phyloP scores from a whole-genome alignment of 768 basidiomycete genomes.

The Cyclocybe aegerita region DNA sequence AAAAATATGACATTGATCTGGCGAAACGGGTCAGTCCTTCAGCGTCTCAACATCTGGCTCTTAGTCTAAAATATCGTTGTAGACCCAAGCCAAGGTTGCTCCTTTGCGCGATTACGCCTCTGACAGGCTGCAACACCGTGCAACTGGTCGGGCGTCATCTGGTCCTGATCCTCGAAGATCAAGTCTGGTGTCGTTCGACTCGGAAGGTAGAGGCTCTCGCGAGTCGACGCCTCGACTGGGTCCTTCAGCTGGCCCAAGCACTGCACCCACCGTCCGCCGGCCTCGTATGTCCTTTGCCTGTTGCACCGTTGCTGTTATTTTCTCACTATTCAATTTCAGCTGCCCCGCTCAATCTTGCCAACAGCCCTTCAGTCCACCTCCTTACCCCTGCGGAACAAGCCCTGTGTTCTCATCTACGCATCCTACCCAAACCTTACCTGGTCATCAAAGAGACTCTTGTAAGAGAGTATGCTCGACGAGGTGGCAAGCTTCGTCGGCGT shows the following conservation, averaged over 20 bases:
- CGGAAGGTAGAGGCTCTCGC: slow-evolving; percentile 54
- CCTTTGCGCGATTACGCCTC: slow-evolving; percentile 52
- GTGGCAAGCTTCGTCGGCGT: slow-evolving; percentile 82
- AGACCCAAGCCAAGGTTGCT: slow-evolving; percentile 66
- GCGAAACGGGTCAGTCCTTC: slow-evolving; percentile 61
- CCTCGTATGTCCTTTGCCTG: slow-evolving; percentile 35
- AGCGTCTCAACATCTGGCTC: slow-evolving; percentile 3
- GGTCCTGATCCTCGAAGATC: slow-evolving; percentile 54
- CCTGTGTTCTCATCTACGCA: slow-evolving; percentile 85
- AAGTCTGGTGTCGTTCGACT: slow-evolving; percentile 40
- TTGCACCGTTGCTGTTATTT: not conserved
- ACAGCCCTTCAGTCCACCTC: slow-evolving; percentile 86
- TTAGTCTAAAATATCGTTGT: slow-evolving; percentile 9
- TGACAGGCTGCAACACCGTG: slow-evolving; percentile 53
- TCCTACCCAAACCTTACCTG: slow-evolving; percentile 93
- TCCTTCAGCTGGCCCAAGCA: slow-evolving; percentile 30
- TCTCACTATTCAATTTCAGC: slow-evolving; percentile 25
- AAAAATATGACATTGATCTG: slow-evolving; percentile 80
- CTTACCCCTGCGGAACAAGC: slow-evolving; percentile 86
- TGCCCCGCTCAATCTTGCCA: slow-evolving; percentile 83
- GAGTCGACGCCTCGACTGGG: slow-evolving; percentile 61
- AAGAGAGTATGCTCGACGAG: slow-evolving; percentile 87
- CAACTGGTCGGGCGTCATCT: slow-evolving; percentile 50
- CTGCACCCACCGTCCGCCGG: slow-evolving; percentile 39
- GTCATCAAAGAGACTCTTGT: slow-evolving; percentile 95